Evolutionary conservation across 2,329 filamentous ascomycete species (phyloP).

Genomic region (Paracoccidioides brasiliensis): DNA sequence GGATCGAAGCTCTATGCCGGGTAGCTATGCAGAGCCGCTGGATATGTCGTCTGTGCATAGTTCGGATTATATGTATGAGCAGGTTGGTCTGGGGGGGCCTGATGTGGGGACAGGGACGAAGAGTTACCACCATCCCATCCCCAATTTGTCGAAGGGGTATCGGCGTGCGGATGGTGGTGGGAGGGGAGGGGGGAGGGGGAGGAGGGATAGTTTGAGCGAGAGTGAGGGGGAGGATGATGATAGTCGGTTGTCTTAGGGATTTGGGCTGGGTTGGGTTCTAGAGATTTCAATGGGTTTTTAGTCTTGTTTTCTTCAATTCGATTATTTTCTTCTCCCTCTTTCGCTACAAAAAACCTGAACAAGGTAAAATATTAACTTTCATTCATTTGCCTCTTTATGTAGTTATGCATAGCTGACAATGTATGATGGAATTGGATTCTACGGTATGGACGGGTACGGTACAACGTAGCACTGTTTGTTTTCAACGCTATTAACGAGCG

Average conservation of each 20-base stretch:
- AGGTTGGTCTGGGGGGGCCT: slow-evolving; percentile 19
- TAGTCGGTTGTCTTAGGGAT: slow-evolving; percentile 11
- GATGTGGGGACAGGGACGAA: slow-evolving; percentile 38
- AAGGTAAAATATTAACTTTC: too few relatives aligned
- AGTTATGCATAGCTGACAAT: background rate
- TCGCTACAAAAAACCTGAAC: too few relatives aligned
- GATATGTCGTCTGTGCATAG: slow-evolving; percentile 27
- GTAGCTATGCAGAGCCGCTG: slow-evolving; percentile 32
- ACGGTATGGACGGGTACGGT: background rate
- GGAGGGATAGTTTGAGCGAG: slow-evolving; percentile 43
- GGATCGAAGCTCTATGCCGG: slow-evolving; percentile 23
- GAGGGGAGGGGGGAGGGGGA: slow-evolving; percentile 23
- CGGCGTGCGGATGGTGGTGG: slow-evolving; percentile 24
- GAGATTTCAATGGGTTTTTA: background rate
- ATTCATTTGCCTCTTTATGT: background rate
- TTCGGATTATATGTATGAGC: slow-evolving; percentile 30
- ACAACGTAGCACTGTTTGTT: too few relatives aligned
- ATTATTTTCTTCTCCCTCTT: background rate
- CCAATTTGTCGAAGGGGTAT: slow-evolving; percentile 37
- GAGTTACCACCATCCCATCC: slow-evolving; percentile 45
- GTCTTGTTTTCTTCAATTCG: background rate
- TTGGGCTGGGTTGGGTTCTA: background rate
- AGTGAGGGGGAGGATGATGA: slow-evolving; percentile 32
- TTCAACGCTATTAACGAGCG: too few relatives aligned
- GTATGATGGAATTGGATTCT: background rate